A percentile compares a stretch with the other conserved stretches of the same genome.
These are phyloP conservation scores for Plantago ovata DNA, from an alignment of 257 asterid species.

Conservation along the genomic window DNA sequence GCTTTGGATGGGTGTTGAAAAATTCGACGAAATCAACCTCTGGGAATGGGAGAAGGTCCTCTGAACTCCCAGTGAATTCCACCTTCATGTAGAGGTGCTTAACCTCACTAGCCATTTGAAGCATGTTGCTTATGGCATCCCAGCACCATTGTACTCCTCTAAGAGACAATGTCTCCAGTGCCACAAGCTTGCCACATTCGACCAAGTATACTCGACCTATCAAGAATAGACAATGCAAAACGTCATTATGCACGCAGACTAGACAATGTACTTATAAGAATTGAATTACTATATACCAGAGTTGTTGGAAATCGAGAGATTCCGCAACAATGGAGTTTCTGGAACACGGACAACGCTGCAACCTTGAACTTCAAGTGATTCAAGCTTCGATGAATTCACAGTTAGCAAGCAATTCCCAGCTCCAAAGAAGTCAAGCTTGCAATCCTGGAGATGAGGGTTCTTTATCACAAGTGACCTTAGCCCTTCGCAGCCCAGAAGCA, in stretches of 20 bases:
- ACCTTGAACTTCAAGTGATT: slow-evolving; percentile 84
- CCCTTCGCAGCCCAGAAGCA: slow-evolving; percentile 96
- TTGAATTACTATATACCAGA: slow-evolving; percentile 39
- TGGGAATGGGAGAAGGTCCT: slow-evolving; percentile 72
- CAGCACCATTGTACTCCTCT: slow-evolving; percentile 97
- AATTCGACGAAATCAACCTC: slow-evolving; percentile 87
- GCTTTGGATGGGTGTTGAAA: slow-evolving; percentile 88
- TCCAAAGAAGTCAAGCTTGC: slow-evolving; percentile 84
- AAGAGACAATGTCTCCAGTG: slow-evolving; percentile 66
- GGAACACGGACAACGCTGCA: slow-evolving; percentile 69
- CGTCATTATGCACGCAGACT: background rate
- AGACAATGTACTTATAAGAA: background rate
- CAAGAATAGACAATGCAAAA: slow-evolving; percentile 2
- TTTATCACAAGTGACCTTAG: slow-evolving; percentile 44
- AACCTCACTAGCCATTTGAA: slow-evolving; percentile 81
- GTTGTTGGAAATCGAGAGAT: slow-evolving; percentile 73
- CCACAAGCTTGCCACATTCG: slow-evolving; percentile 77
- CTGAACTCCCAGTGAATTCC: slow-evolving; percentile 83
- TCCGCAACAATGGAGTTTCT: slow-evolving; percentile 51
- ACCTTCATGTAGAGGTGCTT: slow-evolving; percentile 93
- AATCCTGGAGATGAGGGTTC: slow-evolving; percentile 58
- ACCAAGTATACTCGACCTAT: slow-evolving; percentile 68
- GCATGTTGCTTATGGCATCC: slow-evolving; percentile 73
- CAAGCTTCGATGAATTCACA: slow-evolving; percentile 49
- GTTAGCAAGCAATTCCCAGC: slow-evolving; percentile 62